Percentiles rank a stretch among this genome's conserved stretches.
phyloP scores from a whole-genome alignment of 768 basidiomycete genomes.

The Tylopilus plumbeoviolaceoides region DNA sequence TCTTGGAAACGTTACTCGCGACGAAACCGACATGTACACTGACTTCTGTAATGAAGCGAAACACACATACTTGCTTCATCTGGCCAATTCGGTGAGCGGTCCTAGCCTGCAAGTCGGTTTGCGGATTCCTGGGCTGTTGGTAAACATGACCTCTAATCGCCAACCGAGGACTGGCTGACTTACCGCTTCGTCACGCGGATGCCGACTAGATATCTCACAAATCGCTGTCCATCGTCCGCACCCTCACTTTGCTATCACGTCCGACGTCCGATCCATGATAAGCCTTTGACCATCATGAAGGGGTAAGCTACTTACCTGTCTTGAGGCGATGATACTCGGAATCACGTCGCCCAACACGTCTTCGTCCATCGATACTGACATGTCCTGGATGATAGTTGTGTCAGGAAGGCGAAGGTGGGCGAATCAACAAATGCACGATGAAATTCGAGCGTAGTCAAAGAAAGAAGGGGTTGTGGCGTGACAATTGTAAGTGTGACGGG shows the following conservation, averaged over 20 bases:
- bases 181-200: constrained; percentile 61
- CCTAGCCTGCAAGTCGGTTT: too few species aligned
- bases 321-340: constrained; percentile 86
- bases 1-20: too few species aligned
- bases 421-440: constrained; percentile 15
- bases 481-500: too few species aligned
- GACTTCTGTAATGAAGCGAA: constrained; percentile 86
- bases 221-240: too few species aligned
- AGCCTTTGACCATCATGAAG: constrained; percentile 1
- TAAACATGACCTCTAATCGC: background rate
- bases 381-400: too few species aligned
- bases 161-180: constrained; percentile 13
- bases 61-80: constrained; percentile 85
- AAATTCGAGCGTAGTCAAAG: constrained; percentile 27
- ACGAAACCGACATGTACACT: too few species aligned
- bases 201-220: too few species aligned
- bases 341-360: constrained; percentile 90
- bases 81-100: constrained; percentile 97
- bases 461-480: too few species aligned
- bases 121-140: too few species aligned
- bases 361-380: constrained; percentile 63
- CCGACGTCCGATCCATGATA: constrained; percentile 14
- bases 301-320: constrained; percentile 54
- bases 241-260: too few species aligned
- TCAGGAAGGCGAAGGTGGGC: too few species aligned